Evolutionary conservation across 1,284 basidiomycete genomes (phyloP).

Genomic region (Dichomitus squalens): DNA sequence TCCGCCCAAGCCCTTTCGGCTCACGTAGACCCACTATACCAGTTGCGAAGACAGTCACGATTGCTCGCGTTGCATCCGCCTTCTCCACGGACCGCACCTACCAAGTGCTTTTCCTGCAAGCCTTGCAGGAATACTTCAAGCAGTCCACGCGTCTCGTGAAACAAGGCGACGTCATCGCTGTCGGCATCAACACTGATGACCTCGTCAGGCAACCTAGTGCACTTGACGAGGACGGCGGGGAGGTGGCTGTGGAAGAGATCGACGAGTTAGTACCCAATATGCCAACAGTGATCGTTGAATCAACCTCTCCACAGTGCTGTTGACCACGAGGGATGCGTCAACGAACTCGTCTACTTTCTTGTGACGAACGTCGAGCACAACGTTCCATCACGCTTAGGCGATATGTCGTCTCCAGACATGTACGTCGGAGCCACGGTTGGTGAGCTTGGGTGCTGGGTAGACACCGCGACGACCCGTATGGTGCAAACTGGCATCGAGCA

Average conservation of each 20-base stretch:
- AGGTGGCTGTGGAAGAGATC: conserved; percentile 29
- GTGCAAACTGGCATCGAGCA: conserved; percentile 81
- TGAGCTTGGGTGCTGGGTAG: conserved; percentile 87
- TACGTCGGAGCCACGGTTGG: conserved; percentile 58
- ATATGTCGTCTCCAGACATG: conserved; percentile 39
- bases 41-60: conserved; percentile 69
- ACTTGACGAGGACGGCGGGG: conserved; percentile 34
- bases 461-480: conserved; percentile 73
- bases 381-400: conserved; percentile 40
- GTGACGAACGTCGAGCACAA: conserved; percentile 80
- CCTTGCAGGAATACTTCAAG: conserved; percentile 73
- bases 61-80: conserved; percentile 86
- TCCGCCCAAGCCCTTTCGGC: conserved; percentile 58
- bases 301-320: neutral
- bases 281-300: neutral
- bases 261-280: conserved; percentile 16
- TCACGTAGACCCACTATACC: conserved; percentile 65
- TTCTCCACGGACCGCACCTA: conserved; percentile 75
- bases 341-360: conserved; percentile 71
- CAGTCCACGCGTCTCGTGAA: conserved; percentile 65
- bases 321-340: conserved; percentile 16
- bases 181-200: conserved; percentile 65
- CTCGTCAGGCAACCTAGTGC: conserved; percentile 26
- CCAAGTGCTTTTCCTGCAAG: conserved; percentile 70
- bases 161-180: conserved; percentile 80